Conservation (phyloP, 768 basidiomycete genomes). For the Termitomyces sp. region DNA sequence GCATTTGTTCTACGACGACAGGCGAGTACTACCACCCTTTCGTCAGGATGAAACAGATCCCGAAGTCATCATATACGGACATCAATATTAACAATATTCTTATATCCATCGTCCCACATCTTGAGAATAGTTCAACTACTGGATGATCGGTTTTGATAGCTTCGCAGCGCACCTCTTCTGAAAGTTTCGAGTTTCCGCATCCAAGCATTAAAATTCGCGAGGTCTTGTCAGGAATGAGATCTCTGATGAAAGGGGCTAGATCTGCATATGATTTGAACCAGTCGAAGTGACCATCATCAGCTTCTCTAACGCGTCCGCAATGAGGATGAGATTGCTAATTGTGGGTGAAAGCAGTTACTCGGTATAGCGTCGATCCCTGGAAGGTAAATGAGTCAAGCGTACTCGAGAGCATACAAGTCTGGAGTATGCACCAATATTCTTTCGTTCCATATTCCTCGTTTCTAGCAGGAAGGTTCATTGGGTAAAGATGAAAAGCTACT, state of each 20-base stretch:
- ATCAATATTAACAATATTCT: slow-evolving; percentile 75
- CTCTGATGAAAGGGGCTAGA: slow-evolving; percentile 57
- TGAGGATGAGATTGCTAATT: not conserved
- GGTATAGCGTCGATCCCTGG: slow-evolving; percentile 69
- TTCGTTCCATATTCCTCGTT: slow-evolving; percentile 70
- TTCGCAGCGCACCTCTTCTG: slow-evolving; percentile 59
- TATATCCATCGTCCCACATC: slow-evolving; percentile 90
- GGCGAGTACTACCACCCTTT: slow-evolving; percentile 58
- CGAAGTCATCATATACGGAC: slow-evolving; percentile 33
- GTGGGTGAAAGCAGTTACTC: slow-evolving; percentile 38
- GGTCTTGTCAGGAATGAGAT: slow-evolving; percentile 58
- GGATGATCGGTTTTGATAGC: not conserved
- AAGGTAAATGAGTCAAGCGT: slow-evolving; percentile 1
- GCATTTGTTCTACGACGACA: slow-evolving; percentile 76
- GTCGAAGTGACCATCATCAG: slow-evolving; percentile 62
- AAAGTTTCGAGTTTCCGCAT: slow-evolving; percentile 80
- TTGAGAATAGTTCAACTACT: slow-evolving; percentile 22
- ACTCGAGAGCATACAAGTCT: not conserved
- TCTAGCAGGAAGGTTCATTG: slow-evolving; percentile 43
- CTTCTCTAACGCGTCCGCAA: slow-evolving; percentile 41
- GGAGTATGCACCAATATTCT: slow-evolving; percentile 57
- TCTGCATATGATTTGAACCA: slow-evolving; percentile 87
- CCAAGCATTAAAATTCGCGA: slow-evolving; percentile 76
- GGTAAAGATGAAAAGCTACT: not conserved
- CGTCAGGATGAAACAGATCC: not conserved